Base-by-base conservation (phyloP, 352 stramenopile genomes). In the Globisporangium recalcitrans region DNA sequence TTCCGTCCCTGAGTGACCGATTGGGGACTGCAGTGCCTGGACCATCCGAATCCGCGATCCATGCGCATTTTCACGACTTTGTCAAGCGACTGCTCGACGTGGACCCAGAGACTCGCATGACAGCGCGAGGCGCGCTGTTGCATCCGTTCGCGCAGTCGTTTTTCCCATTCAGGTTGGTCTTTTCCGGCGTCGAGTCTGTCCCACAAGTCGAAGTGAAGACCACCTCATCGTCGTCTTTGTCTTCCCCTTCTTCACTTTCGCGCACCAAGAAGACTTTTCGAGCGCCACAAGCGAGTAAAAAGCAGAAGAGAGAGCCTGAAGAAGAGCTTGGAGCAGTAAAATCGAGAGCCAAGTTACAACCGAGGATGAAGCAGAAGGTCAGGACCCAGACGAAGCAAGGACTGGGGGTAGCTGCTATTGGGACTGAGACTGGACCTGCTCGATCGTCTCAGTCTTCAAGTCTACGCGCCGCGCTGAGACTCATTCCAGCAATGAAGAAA, bases 81-180 rank as follows among this genome's bases (percentile, higher is more conserved):
- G 72, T 89, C 49, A 68, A 67, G 54, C 57, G 55, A 34, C 64
- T 90, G 7, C 55, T 92, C 47, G 74, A 85, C 24, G 61, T 85
- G 2, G 68, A 90, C 34, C 80, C 78, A 1, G 51, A 22, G 11
- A 75, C 68, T 16, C 69, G 83, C 6, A 51, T 86, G 22, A 75
- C 75, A 19, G 77, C 83, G 24, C 78, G 74, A 32, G 52, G 55
- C 9, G 83, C 79, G 31, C 71, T 92, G 11, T 69, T 87, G 48
- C 80, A 92, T 42, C 80, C 83, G 13, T 92, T 92, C 60, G 38
- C 90, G 56, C 80, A 89, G 66, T 58, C 68, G 10, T 80, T 83
- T 26, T 90, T 90, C 54, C 83, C 83, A 9, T 91, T 89, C 40
- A 65, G 62, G 47, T 70, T 75, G n/a, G 64, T 90, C 10, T 89